Base-by-base conservation (phyloP, 2,329 filamentous ascomycete genomes). In the Laburnicola sp. region DNA sequence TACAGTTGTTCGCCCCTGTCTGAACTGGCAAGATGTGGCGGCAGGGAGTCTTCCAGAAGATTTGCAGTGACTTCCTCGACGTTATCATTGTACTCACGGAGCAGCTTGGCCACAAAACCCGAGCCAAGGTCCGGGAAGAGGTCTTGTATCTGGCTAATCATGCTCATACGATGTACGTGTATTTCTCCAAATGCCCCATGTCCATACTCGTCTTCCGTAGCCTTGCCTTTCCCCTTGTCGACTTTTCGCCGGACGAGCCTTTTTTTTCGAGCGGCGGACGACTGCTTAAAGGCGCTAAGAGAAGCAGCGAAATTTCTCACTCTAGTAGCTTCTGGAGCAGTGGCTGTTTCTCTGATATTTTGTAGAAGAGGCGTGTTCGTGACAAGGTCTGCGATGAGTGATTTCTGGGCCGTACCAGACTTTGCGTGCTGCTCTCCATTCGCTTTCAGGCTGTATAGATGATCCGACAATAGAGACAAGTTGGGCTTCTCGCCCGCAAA, bases 121-220 rank as follows among this genome's bases (percentile, higher is more conserved):
- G 89, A 86, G 4, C 92, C 91, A 7, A 97, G 78, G 56, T 96
- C 85, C 0, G 93, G 91, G 65, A 97, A 97, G 0, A 97, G 78
- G 66, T 99, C 93, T 67, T 96, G 91, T n/a, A 99, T 81, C 69
- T 95, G 90, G 0, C 88, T 88, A 45, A 97, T 85, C 42, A 93
- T 83, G 62, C 88, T 92, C 83, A 95, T 87, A 36, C 81, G 86
- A 71, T 96, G 91, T 22, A 93, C 76, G 64, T 94, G 89, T 30
- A 92, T 76, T 37, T 80, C 76, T 6, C 72, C 74, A 43, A 75
- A 65, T 7, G 65, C 60, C 2, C 65, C 64, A 48, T 75, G 69
- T 1, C 68, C 71, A 50, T 65, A 68, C 4, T 64, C 64, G 22
- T 72, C 62, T 8, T 59, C 73, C 7, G 50, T 70, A 7, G 66